Base-by-base conservation (phyloP, 495 filamentous ascomycete species). In the Tuber melanosporum region DNA sequence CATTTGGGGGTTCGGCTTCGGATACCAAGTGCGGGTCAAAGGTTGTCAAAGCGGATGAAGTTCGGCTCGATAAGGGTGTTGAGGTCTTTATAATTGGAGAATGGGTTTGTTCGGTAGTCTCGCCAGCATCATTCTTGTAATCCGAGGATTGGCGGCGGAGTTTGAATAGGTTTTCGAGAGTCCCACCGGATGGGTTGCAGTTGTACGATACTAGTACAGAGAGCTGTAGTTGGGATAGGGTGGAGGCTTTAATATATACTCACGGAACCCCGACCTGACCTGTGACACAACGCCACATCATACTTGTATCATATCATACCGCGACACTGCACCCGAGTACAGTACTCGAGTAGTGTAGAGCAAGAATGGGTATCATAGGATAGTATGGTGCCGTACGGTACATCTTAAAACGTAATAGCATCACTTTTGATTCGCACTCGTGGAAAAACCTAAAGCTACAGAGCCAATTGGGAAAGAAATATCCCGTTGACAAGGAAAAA, bases 51-150 rank as follows among this genome's bases (percentile, higher is more conserved):
- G 45, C 32, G 74, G 66, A 32, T 32, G 32, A 70, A 71, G 73
- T 80, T 80, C 42, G 69, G 74, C 32, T 71, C 77, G 42, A 72
- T 49, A 10, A 82, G 69, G 52, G 32, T 62, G 45, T 70, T 75
- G 45, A 82, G 74, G 52, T 82, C 75, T 75, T 69, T 77, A 8
- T 73, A 71, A 42, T 42, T 78, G 77, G 66, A 82, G 71, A 41
- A 82, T 19, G 49, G 82, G 71, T 69, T 82, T 80, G 52, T 82
- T 82, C 32, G 75, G 75, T 46, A 75, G 47, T 39, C 19, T 70
- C 22, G 52, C 46, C 41, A 76, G 42, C 14, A 12, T n/a, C n/a
- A 26, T 57, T 52, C 1, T 57, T 0, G 12, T 14, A 15, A 66
- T 36, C 26, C 14, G 12, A 36, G 17, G 26, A 15, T 36, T 36